Evolutionary conservation across 768 basidiomycete genomes (phyloP), one percentile per base, ranked within the genome.

Genomic region (Candolleomyces eurysporus): DNA sequence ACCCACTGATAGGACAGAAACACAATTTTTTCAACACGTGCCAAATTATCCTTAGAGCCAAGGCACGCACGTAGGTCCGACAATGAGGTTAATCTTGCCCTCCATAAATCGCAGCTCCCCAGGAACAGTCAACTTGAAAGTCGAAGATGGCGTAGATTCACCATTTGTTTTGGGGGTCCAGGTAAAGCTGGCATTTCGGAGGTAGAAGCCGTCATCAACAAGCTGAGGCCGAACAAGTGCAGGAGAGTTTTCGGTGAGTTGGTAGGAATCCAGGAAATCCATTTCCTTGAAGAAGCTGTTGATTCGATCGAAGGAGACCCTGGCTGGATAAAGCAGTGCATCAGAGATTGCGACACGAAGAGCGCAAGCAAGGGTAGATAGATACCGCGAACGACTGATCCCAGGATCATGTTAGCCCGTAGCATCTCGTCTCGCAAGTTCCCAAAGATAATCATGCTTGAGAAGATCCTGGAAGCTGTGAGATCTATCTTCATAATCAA

Each of bases 251-350:
- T 54, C 32, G 4, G 5, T n/a, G 22, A 26, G 22, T 17, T 52
- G 22, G 17, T 26, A 52, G 4, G 6, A 21, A 46, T 82, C 83
- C 22, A 82, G 70, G 8, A 80, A 74, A 62, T 80, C 63, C 0
- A 61, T 62, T n/a, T 64, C 60, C 22, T 60, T 56, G 48, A 67
- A 50, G 54, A 79, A 79, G 48, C 74, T 70, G 17, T 75, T 68
- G 1, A 79, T 66, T 65, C 89, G 82, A 59, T 84, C 81, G 5
- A 90, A 66, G 0, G 87, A 88, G 2, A 90, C 88, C 71, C 83
- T 85, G 50, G 80, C 85, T 70, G 72, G 31, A 14, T 17, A 36
- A 6, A 4, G 16, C 8, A 54, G 21, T 8, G 14, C 31, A 17
- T 4, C 16, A 14, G 36, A 40, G 19, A n/a, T 36, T 14, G n/a